phyloP scores from a whole-genome alignment of 2,329 filamentous ascomycete genomes.

The Trichothecium sympodiale region DNA sequence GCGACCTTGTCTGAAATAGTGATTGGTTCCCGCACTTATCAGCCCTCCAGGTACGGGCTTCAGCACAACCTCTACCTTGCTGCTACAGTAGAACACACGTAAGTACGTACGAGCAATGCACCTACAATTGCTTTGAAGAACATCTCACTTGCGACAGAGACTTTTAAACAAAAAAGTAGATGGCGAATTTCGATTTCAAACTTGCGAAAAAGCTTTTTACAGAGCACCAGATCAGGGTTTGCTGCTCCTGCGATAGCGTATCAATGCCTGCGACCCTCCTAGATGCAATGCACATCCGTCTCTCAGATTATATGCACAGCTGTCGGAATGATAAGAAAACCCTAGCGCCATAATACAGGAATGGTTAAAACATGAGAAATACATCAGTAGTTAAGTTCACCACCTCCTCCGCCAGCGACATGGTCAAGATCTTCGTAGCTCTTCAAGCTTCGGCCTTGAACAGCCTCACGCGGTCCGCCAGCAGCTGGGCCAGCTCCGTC shows the following conservation, averaged over 20 bases:
- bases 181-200: too few relatives aligned
- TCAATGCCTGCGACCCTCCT: too few relatives aligned
- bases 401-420: conserved; percentile 59
- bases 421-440: conserved; percentile 97
- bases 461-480: conserved; percentile 80
- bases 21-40: conserved; percentile 12
- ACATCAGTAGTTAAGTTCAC: conserved; percentile 78
- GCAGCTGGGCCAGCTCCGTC: conserved; percentile 67
- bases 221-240: too few relatives aligned
- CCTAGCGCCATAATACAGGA: background rate
- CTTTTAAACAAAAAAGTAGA: background rate
- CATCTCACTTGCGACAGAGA: background rate
- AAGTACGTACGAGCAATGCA: too few relatives aligned
- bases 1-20: conserved; percentile 2
- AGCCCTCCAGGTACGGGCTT: too few relatives aligned
- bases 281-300: too few relatives aligned
- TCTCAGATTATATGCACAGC: background rate
- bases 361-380: background rate
- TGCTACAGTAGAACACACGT: too few relatives aligned
- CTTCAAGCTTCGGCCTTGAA: conserved; percentile 84
- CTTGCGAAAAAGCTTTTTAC: too few relatives aligned
- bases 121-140: too few relatives aligned
- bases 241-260: background rate
- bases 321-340: conserved; percentile 3
- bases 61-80: too few relatives aligned